Evolutionary conservation across 352 stramenopile genomes (phyloP), one percentile per base, ranked within the genome.

Genomic region (Nothophytophthora sp.): DNA sequence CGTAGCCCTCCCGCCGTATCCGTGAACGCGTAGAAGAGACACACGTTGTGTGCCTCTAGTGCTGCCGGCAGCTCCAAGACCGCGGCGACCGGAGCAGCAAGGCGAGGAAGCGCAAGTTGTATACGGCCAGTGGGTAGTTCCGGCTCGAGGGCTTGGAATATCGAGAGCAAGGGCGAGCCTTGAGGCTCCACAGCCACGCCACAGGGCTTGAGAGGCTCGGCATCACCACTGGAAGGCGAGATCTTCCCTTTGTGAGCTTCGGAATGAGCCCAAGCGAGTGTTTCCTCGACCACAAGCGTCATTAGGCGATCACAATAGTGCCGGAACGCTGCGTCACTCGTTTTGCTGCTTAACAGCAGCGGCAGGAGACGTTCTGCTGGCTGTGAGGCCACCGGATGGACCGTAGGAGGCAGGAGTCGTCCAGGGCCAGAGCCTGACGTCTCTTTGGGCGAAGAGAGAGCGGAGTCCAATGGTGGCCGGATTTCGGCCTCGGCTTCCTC

Each of bases 301-400:
- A 76, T 76, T 27, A 73, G 49, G n/a, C 67, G 64, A 25, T 68
- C 56, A 8, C 57, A 60, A 27, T 60, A 62, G 7, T 37, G 60
- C 12, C 58, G 55, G 32, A 77, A 77, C 18, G 38, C 63, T 3
- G 36, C 13, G 12, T 51, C 37, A 3, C 27, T 55, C 3, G 51
- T 57, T 11, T 60, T 39, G 18, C 29, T 37, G 37, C 42, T 64
- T 28, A 44, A 39, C 4, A 63, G 41, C 0, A 64, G 35, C 25
- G 41, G 55, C n/a, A 64, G 43, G 7, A 61, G 23, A 1, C 33
- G 37, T 38, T 66, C 56, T 30, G 50, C 36, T 20, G 55, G 43
- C 9, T 55, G 45, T 11, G 18, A 28, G 4, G 52, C 52, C 20
- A 67, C 45, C 1, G n/a, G 1, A 15, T 63, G 39, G 12, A 59